Evolutionary conservation across 805 yeast genomes (phyloP), one percentile per base, ranked within the genome.

Genomic region (Saturnispora ahearnii): DNA sequence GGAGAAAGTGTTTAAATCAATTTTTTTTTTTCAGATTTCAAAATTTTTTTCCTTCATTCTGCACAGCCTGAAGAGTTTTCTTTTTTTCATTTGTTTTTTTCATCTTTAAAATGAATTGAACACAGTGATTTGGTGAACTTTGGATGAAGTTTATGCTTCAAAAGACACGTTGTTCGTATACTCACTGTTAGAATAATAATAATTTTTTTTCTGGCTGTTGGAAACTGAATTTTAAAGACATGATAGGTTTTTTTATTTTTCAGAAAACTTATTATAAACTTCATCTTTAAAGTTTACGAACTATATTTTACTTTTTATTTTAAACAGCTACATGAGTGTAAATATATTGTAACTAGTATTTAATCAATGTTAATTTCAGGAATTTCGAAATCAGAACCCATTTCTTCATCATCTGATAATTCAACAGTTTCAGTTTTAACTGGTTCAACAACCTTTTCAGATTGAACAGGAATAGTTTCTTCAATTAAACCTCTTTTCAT

Each of bases 301-400:
- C 32, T 36, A 22, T 18, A 36, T 18, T 36, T 18, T 18, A 26
- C 6, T 26, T 18, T 18, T 11, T 40, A 33, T 37, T 15, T 9
- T 31, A 15, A 9, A 43, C 32, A 46, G 44, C 48, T 29, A 30
- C 34, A 41, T 26, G 22, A 36, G 11, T 36, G 13, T 36, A 36
- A 7, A 36, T 22, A 36, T 3, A 21, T 18, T 15, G 7, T 8
- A n/a, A 18, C 10, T 36, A 21, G 65, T 34, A 64, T 66, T 18
- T 59, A 62, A 6, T 57, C 63, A 15, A 60, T 60, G 42, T 63
- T 66, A 42, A 67, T 67, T 46, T 59, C 67, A 1, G 71, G 71
- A 40, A 67, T 65, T 50, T 66, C 71, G 50, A 67, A 63, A 38
- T 67, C 71, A 1, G 69, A 65, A 12, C 50, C 65, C 5, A 55